Evolutionary conservation across 352 stramenopile species (phyloP), one percentile per base, ranked within the genome.

Genomic region (Pythium angustatum): DNA sequence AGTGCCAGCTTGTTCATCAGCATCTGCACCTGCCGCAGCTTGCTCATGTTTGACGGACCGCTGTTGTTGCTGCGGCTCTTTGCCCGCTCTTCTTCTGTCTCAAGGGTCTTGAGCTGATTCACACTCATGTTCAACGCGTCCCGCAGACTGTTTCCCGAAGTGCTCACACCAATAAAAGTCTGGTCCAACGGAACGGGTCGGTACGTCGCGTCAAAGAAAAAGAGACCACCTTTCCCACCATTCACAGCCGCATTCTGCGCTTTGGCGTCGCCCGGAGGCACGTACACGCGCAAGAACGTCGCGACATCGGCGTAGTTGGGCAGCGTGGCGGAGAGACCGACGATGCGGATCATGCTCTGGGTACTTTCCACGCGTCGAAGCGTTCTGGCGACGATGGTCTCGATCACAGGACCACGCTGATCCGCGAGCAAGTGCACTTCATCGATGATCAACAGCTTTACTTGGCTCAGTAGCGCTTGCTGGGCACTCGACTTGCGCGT

Each of bases 301-400:
- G 96, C 98, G 1, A 99, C 98, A 67, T 99, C 97, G 52, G 96
- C 81, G 81, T 99, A 99, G 70, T 99, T 99, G 0, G 98, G 98
- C 21, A 99, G 81, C 8, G 98, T 99, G 4, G 98, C 98, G 7
- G 94, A 99, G 4, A 99, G 72, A 12, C 97, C 98, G 2, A 99
- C 97, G 60, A 99, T 96, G 24, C 98, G 93, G 43, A 99, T 96
- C 83, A 98, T 94, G 19, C 79, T 94, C 77, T 99, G 98, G 22
- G 94, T 96, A 54, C 88, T 97, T 79, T 99, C 97, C 6, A 99
- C 97, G 34, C 97, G 88, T n/a, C 98, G 93, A 66, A 99, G 85
- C 22, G 98, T 98, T 41, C 98, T 82, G 5, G 98, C 96, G n/a
- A 99, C 97, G 53, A 99, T 98, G 14, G 93, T 98, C 69, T 99